These are phyloP conservation scores for Nannochloris sp. DNA, from an alignment of 139 green algal species.

Conservation along the genomic window DNA sequence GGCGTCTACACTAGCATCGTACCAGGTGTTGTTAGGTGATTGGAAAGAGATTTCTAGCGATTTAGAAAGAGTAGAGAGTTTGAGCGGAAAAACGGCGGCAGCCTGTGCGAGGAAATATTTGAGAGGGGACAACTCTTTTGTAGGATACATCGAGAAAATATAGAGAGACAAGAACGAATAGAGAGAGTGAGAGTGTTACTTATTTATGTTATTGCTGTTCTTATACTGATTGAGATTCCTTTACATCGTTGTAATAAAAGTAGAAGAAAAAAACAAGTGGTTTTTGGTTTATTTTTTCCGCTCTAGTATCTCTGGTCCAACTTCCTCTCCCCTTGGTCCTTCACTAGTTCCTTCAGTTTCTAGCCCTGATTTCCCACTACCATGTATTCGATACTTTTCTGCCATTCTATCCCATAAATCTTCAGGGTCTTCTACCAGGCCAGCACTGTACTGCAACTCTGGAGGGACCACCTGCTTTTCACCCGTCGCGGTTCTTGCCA, in stretches of 20 bases:
- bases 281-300: neutral
- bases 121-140: too few relatives aligned
- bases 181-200: too few relatives aligned
- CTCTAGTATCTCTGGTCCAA: neutral
- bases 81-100: too few relatives aligned
- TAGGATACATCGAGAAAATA: too few relatives aligned
- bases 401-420: constrained; percentile 30
- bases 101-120: too few relatives aligned
- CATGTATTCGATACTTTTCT: constrained; percentile 6
- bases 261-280: too few relatives aligned
- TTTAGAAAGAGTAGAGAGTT: constrained; percentile 22
- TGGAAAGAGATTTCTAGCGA: constrained; percentile 31
- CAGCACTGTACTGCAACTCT: constrained; percentile 25
- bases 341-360: neutral
- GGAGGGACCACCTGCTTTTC: neutral
- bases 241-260: too few relatives aligned
- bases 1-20: constrained; percentile 38
- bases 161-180: too few relatives aligned
- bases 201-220: too few relatives aligned
- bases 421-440: neutral
- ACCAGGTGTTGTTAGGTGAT: constrained; percentile 34
- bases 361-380: neutral
- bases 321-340: neutral
- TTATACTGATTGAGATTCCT: too few relatives aligned
- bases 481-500: neutral